Conservation (phyloP, 106 monocot species). For the Apostasia shenzhenica region DNA sequence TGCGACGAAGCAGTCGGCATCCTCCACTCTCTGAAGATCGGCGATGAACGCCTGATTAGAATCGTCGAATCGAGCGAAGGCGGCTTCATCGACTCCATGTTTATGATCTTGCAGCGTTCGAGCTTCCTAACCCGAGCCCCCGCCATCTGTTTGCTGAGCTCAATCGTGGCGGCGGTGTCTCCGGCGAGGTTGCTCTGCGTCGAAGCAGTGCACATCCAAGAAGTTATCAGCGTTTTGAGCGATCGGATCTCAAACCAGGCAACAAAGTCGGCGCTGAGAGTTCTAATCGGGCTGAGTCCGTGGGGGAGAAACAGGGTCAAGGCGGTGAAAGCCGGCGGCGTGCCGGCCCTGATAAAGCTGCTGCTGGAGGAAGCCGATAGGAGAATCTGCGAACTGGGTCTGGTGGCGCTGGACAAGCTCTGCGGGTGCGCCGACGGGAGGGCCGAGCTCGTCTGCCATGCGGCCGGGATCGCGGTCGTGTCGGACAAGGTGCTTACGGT, state of each 20-base stretch:
- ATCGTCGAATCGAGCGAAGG: slow-evolving; percentile 8
- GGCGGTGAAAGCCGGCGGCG: slow-evolving; percentile 44
- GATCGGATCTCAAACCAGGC: slow-evolving; percentile 38
- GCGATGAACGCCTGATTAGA: slow-evolving; percentile 14
- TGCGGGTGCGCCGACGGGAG: slow-evolving; percentile 74
- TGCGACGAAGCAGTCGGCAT: slow-evolving; percentile 46
- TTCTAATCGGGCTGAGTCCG: slow-evolving; percentile 22
- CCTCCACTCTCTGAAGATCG: slow-evolving; percentile 38
- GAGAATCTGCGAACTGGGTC: slow-evolving; percentile 30
- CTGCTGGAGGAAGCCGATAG: slow-evolving; percentile 36
- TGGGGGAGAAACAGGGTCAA: slow-evolving; percentile 54
- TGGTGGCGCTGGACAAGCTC: slow-evolving; percentile 39
- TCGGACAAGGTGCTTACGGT: slow-evolving; percentile 52
- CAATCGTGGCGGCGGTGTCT: slow-evolving; percentile 10
- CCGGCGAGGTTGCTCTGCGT: slow-evolving; percentile 13
- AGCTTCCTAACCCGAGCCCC: slow-evolving; percentile 28
- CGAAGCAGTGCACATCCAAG: slow-evolving; percentile 22
- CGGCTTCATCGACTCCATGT: slow-evolving; percentile 26
- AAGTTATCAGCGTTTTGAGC: slow-evolving; percentile 19
- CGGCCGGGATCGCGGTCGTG: slow-evolving; percentile 60
- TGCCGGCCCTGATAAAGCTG: slow-evolving; percentile 39
- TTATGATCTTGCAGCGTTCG: slow-evolving; percentile 11
- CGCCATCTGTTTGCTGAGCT: slow-evolving; percentile 34
- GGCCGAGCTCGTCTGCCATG: slow-evolving; percentile 41
- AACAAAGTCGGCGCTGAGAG: slow-evolving; percentile 32